Base-by-base conservation (phyloP, 306 rosid genomes). In the Ziziphus jujuba region DNA sequence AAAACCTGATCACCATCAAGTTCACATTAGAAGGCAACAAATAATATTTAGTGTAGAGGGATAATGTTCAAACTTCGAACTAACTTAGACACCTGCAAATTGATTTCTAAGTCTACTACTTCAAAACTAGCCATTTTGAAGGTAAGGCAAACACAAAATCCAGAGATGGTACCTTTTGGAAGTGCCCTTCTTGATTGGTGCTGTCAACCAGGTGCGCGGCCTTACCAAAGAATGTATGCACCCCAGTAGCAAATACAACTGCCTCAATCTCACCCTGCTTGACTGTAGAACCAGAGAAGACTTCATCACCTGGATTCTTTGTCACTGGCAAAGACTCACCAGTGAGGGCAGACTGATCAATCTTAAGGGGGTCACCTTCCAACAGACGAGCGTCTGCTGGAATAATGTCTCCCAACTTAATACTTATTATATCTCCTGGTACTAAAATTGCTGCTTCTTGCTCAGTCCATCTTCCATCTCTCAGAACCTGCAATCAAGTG, bases 261-360 rank as follows among this genome's bases (percentile, higher is more conserved):
- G 98, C 98, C 81, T 92, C 96, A 45, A 92, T 43, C 82, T 92
- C 98, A 44, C 96, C 98, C 77, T 92, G 98, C 73, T 92, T 89
- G 14, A 89, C 98, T 0, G 98, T 92, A 69, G 98, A 92, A 10
- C 98, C 96, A 0, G 98, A 92, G 83, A 82, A 92, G 73, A 87
- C 85, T 77, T 89, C 95, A 50, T 89, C 87, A 5, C 87, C 90
- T 0, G 98, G 51, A 44, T 17, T 3, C 75, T 35, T 87, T 0
- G 89, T 71, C 22, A 67, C 86, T 0, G 98, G 98, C 77, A 92
- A 66, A 19, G 98, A 89, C 72, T 92, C 98, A 10, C 98, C 98
- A 0, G 98, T 91, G 63, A 91, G 95, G 45, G 98, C 91, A 25
- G 96, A 85, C 50, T 91, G 98, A 64, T 91, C 96, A 2, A 91